Base-by-base conservation (phyloP, 805 yeast species). In the Pichia sporocuriosa region DNA sequence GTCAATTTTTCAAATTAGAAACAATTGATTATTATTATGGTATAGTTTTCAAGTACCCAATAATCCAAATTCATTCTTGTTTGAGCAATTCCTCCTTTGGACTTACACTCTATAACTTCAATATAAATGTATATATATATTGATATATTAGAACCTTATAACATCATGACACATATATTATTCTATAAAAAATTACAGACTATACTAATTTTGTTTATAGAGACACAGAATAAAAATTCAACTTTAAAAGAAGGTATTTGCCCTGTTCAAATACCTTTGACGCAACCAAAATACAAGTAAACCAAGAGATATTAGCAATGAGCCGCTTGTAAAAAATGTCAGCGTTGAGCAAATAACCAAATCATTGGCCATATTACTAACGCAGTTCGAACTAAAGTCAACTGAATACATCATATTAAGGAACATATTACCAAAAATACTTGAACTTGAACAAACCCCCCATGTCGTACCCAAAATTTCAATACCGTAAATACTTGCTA, bases 391-490 rank as follows among this genome's bases (percentile, higher is more conserved):
- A 47, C 84, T 87, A 48, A 75, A 80, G 22, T 77, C 65, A n/a
- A 64, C 51, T 1, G 94, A 95, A 59, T 82, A 89, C 12, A 79
- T 51, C 39, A 85, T 58, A 93, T 95, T 59, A n/a, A 58, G 39
- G 31, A 54, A 40, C 42, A 59, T 41, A 28, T 56, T 58, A 4
- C 64, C 64, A 36, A 59, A 31, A 19, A 57, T 51, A 3, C 96
- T 95, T 0, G 94, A 93, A 27, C 84, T 70, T 73, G 87, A 81
- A 58, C 87, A 84, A 21, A 83, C 67, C 3, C 97, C 97, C 86
- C 96, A 90, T 2, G 90, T 84, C 2, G 95, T 84, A 0, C 97
- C 97, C 61, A 90, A 77, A 26, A 84, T 73, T 32, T 84, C 88
- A 19, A 84, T 72, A 0, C 97, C 97, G 88, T 96, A 93, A 3